Evolutionary conservation across 2,329 filamentous ascomycete genomes (phyloP).

Genomic region (Aspergillus calidoustus): DNA sequence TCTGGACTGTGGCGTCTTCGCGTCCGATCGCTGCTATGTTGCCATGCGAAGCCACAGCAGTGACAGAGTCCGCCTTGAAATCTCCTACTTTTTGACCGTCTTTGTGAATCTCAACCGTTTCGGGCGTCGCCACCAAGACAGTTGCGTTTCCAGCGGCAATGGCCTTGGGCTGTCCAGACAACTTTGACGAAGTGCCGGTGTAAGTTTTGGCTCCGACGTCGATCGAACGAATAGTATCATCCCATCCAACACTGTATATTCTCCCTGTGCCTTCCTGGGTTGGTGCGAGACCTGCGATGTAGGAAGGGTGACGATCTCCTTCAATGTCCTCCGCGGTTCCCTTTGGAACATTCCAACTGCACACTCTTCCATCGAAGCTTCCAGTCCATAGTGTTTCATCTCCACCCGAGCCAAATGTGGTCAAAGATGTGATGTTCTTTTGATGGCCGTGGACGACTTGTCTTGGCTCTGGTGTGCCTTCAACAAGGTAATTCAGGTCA

Average conservation of each 20-base stretch:
- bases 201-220: constrained; percentile 78
- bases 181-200: constrained; percentile 67
- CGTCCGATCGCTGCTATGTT: constrained; percentile 75
- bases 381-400: constrained; percentile 78
- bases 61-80: constrained; percentile 67
- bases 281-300: constrained; percentile 75
- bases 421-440: constrained; percentile 83
- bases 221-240: constrained; percentile 82
- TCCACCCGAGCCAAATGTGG: constrained; percentile 55
- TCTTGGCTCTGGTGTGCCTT: constrained; percentile 70
- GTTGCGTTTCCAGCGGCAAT: constrained; percentile 60
- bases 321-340: constrained; percentile 74
- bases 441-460: constrained; percentile 84
- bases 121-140: constrained; percentile 63
- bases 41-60: constrained; percentile 71
- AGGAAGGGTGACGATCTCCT: constrained; percentile 82
- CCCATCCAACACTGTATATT: constrained; percentile 90
- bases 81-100: constrained; percentile 64
- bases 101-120: constrained; percentile 63
- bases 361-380: constrained; percentile 87
- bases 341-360: constrained; percentile 76
- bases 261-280: constrained; percentile 56
- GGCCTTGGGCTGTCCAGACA: constrained; percentile 81
- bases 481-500: constrained; percentile 84
- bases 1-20: constrained; percentile 72